Evolutionary conservation across 441 rosid genomes (phyloP), one percentile per base, ranked within the genome.

Genomic region (Capsella rubella): DNA sequence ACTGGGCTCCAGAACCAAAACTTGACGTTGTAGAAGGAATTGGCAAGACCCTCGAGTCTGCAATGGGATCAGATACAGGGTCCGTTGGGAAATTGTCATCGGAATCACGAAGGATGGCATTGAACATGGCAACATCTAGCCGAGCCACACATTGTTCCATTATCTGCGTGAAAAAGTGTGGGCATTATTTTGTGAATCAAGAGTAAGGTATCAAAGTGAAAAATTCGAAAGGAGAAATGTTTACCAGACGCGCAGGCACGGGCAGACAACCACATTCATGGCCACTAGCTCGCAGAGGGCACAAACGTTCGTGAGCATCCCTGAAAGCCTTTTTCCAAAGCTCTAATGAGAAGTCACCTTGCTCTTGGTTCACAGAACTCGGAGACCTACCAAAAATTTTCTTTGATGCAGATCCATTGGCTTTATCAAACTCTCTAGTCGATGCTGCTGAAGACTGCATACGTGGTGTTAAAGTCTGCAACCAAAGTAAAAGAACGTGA

Each of bases 81-180:
- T 95, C 97, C 29, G 97, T 89, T 50, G 99, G 98, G 61, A 90
- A 91, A 60, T 89, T 97, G 61, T 95, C 95, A 70, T 72, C 85
- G 73, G 96, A 90, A 73, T 91, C 98, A 61, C 97, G 96, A 71
- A 92, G 97, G 77, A 95, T 87, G 58, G 99, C 99, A 85, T 92
- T 95, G 85, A 95, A 92, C 93, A 92, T 92, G 55, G 96, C 98
- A 60, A 92, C 96, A 82, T 95, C 99, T 82, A 95, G 77, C 71
- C 98, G 83, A 67, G 92, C 90, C 82, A 93, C 96, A 2, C 96
- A 91, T 67, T 95, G 96, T 86, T 92, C 93, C 99, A 92, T 95
- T 82, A 95, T 82, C 99, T 95, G 74, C 39, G 45, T 13, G 61
- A 37, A 77, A 78, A 8, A 34, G 49, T 13, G 55, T 55, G 73